Conservation (phyloP, 495 filamentous ascomycete genomes). For the Aspergillus conjunctus region DNA sequence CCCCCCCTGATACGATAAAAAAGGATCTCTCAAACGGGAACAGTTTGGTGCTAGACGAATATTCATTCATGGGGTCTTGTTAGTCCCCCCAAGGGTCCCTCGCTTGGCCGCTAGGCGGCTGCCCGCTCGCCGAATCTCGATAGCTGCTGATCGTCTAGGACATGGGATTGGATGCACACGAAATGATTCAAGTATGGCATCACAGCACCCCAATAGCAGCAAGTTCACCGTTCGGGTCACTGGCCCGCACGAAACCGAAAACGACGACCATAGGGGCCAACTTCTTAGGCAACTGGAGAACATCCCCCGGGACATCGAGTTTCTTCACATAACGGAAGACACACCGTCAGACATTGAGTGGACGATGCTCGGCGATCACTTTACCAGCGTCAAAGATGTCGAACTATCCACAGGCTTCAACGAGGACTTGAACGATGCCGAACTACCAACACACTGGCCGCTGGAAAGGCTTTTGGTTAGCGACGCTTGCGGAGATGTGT, state of each 20-base stretch:
- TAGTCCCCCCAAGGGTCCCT: too few relatives aligned
- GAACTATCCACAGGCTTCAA: slow-evolving; percentile 23
- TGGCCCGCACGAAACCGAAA: slow-evolving; percentile 13
- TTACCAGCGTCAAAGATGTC: slow-evolving; percentile 21
- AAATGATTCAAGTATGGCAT: too few relatives aligned
- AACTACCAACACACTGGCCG: slow-evolving; percentile 33
- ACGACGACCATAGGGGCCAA: slow-evolving; percentile 10
- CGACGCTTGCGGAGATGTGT: slow-evolving; percentile 18
- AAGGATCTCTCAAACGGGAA: too few relatives aligned
- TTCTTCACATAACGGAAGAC: slow-evolving; percentile 24
- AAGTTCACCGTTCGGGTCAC: slow-evolving; percentile 20
- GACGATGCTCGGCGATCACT: slow-evolving; percentile 29
- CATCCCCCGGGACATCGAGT: slow-evolving; percentile 19
- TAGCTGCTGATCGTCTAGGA: too few relatives aligned
- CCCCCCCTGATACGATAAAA: too few relatives aligned
- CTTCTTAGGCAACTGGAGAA: slow-evolving; percentile 25
- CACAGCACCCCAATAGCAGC: neutral
- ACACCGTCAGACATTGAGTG: slow-evolving; percentile 30
- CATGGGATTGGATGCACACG: too few relatives aligned
- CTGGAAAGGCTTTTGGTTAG: slow-evolving; percentile 21
- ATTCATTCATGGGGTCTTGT: too few relatives aligned
- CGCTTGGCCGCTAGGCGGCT: too few relatives aligned
- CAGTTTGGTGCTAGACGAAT: too few relatives aligned
- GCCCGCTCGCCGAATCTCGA: too few relatives aligned
- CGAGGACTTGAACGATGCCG: slow-evolving; percentile 30